phyloP scores from a whole-genome alignment of 129 eudicot genomes.

The Kitagawia praeruptora region DNA sequence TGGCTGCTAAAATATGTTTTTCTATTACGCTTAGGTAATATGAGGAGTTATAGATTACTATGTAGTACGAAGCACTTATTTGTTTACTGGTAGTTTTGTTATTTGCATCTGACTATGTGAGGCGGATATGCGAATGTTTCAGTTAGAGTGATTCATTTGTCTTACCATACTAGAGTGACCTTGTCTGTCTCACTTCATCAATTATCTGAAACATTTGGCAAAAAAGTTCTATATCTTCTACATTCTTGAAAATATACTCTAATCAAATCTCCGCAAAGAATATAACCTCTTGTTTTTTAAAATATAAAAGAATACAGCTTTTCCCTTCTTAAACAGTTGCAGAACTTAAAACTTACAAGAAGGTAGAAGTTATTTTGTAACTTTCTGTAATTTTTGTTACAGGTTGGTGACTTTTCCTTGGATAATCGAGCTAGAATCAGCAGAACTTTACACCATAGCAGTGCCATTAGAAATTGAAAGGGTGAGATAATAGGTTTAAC shows the following conservation, averaged over 20 bases:
- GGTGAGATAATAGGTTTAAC: conserved; percentile 82
- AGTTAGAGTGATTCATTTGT: background rate
- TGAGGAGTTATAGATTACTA: background rate
- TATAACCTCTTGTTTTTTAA: background rate
- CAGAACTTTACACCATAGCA: conserved; percentile 88
- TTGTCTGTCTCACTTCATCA: background rate
- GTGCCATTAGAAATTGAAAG: conserved; percentile 85
- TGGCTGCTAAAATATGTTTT: background rate
- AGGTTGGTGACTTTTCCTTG: conserved; percentile 96
- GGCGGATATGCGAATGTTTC: background rate
- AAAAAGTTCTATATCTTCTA: background rate
- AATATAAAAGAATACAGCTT: background rate
- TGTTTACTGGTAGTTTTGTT: background rate
- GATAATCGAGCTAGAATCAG: conserved; percentile 96
- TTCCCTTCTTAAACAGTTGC: background rate
- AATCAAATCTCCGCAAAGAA: background rate
- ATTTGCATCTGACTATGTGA: background rate
- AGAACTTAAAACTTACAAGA: background rate
- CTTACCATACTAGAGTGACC: background rate
- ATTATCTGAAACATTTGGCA: background rate
- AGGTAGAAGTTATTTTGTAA: background rate
- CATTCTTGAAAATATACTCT: background rate
- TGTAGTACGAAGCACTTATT: background rate
- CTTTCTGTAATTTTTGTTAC: conserved; percentile 12
- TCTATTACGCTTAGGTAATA: background rate